Evolutionary conservation across 140 eudicot genomes (phyloP), one percentile per base, ranked within the genome.

Genomic region (Bidens hawaiensis): DNA sequence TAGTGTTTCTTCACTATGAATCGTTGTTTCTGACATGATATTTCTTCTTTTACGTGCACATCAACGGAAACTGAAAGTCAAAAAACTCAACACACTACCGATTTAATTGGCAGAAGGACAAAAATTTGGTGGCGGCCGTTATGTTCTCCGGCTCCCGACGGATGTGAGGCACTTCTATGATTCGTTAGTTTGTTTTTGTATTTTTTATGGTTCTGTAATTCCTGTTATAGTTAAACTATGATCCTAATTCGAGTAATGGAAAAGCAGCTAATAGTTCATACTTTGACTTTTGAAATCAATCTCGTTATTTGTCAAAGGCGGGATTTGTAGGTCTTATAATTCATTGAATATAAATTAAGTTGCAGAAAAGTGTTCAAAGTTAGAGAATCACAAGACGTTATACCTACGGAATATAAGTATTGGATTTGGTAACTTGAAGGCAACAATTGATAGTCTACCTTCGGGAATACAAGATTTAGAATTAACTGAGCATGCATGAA

Each of bases 381-480:
- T 18, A 40, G 69, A 45, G 47, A 79, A 17, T 7, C 56, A 72
- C 23, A 78, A 76, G 65, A 64, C 33, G 33, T 3, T 49, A 9
- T 68, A 27, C 69, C 49, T 87, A 28, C 69, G 66, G 19, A 73
- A 64, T 16, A 67, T 79, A 14, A 86, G 95, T 12, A 24, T 72
- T 36, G 96, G 96, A 26, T 91, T 87, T 53, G 98, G 98, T 15
- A 74, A 78, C 78, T 63, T 91, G 65, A 75, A 60, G 75, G 88
- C 88, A 34, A 93, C 94, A 2, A 51, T 62, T 14, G 81, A 81
- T 36, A 85, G 80, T 51, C 56, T 66, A 45, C 76, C 86, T 3
- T 86, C 89, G 14, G 83, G 85, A 48, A 60, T 58, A 2, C 75
- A 67, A 28, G 91, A 80, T 45, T 27, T 79, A 1, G 76, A 78